Conservation (phyloP, 1,284 basidiomycete species). For the Ceratobasidium sp. region DNA sequence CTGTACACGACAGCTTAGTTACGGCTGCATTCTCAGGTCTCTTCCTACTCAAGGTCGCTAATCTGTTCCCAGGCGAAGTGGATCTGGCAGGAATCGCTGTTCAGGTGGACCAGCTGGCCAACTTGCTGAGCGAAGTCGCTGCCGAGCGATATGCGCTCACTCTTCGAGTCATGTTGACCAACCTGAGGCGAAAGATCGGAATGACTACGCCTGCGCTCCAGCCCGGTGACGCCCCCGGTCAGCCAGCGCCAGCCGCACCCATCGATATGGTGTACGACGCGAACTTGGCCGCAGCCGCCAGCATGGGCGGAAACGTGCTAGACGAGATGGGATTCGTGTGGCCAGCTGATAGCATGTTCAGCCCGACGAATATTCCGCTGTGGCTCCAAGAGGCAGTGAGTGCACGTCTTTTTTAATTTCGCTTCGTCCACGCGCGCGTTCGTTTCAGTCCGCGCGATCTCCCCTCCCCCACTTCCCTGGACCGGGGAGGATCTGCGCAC, state of each 20-base stretch:
- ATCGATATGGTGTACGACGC: conserved; percentile 43
- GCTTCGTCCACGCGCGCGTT: not conserved
- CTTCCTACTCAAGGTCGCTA: conserved; percentile 91
- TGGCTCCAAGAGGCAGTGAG: conserved; percentile 79
- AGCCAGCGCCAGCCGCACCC: conserved; percentile 34
- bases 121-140: conserved; percentile 81
- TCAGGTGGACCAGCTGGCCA: conserved; percentile 85
- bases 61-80: conserved; percentile 80
- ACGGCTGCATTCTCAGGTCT: conserved; percentile 91
- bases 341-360: conserved; percentile 77
- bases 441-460: too few species aligned
- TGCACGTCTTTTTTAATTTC: conserved; percentile 8
- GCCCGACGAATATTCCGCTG: conserved; percentile 76
- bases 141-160: conserved; percentile 92
- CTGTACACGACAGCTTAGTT: conserved; percentile 91
- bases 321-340: conserved; percentile 82
- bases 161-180: conserved; percentile 87
- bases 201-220: conserved; percentile 62
- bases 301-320: conserved; percentile 54
- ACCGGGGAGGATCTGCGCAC: conserved; percentile 44
- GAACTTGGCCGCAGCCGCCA: conserved; percentile 40
- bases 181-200: conserved; percentile 84
- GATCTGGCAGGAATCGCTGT: conserved; percentile 74
- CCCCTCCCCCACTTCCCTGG: not conserved
- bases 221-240: conserved; percentile 44